Percentiles rank a stretch among this genome's conserved stretches.
Conservation (phyloP, 352 stramenopile species). For the Elongisporangium anandrum region DNA sequence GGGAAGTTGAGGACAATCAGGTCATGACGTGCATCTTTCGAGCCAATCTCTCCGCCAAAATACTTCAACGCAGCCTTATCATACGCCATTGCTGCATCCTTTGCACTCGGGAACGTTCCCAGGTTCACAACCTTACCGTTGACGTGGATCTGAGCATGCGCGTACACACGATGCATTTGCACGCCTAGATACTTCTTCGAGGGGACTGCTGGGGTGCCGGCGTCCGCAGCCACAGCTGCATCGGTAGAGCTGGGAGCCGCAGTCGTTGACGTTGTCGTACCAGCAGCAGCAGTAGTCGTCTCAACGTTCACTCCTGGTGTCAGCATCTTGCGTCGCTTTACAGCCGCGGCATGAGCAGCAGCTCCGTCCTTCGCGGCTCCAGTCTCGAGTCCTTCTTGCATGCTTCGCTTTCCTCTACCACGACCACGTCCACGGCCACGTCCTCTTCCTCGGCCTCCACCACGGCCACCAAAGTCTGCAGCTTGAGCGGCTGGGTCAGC, state of each 20-base stretch:
- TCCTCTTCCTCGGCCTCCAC: conserved; percentile 24
- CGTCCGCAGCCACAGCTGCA: neutral
- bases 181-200: conserved; percentile 74
- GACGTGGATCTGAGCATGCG: conserved; percentile 74
- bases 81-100: conserved; percentile 75
- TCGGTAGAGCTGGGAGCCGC: neutral
- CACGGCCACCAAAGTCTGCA: conserved; percentile 15
- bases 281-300: neutral
- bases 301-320: neutral
- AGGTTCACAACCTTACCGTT: conserved; percentile 76
- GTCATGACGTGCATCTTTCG: conserved; percentile 33
- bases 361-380: conserved; percentile 21
- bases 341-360: conserved; percentile 10
- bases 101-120: conserved; percentile 59
- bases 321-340: conserved; percentile 27
- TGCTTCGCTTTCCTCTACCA: conserved; percentile 47
- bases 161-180: conserved; percentile 63
- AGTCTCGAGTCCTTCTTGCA: neutral
- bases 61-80: conserved; percentile 75
- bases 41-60: conserved; percentile 48
- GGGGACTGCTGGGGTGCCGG: conserved; percentile 1
- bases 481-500: neutral
- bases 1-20: conserved; percentile 75
- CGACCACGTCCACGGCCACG: conserved; percentile 39
- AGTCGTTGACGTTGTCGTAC: neutral